Percentiles rank a stretch among this genome's conserved stretches.
Conservation (phyloP, 2,329 filamentous ascomycete genomes). For the Aspergillus ibericus region DNA sequence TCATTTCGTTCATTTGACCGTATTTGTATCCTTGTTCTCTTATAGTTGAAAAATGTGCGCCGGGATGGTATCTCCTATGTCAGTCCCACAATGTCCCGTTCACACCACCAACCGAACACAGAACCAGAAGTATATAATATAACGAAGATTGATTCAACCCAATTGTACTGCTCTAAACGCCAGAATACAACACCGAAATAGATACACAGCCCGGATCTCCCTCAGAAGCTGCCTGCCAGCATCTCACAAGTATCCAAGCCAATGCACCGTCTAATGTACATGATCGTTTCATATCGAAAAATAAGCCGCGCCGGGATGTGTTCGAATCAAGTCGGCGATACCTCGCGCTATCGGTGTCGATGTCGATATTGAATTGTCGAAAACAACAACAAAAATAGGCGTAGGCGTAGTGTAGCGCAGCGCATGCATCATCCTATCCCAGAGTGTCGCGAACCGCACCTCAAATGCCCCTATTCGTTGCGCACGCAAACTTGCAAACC, state of each 20-base stretch:
- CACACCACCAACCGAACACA: neutral
- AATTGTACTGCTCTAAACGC: slow-evolving; percentile 27
- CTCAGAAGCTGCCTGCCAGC: neutral
- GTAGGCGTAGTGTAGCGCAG: neutral
- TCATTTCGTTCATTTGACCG: neutral
- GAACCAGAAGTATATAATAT: slow-evolving; percentile 9
- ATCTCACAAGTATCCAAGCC: slow-evolving; percentile 7
- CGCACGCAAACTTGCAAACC: no score
- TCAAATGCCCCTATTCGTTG: no score
- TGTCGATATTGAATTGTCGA: no score
- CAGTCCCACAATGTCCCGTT: neutral
- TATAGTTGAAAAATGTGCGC: neutral
- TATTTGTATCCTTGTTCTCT: neutral
- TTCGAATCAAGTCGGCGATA: neutral
- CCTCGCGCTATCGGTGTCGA: neutral
- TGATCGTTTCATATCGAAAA: slow-evolving; percentile 17
- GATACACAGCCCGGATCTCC: slow-evolving; percentile 17
- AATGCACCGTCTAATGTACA: slow-evolving; percentile 27
- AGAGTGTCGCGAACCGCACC: no score
- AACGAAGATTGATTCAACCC: slow-evolving; percentile 24
- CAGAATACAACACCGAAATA: slow-evolving; percentile 25
- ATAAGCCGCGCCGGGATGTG: neutral
- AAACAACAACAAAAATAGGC: neutral
- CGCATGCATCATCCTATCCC: neutral
- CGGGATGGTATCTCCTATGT: neutral